Evolutionary conservation across 2,329 filamentous ascomycete genomes (phyloP).

Genomic region (Diaporthe sp.): DNA sequence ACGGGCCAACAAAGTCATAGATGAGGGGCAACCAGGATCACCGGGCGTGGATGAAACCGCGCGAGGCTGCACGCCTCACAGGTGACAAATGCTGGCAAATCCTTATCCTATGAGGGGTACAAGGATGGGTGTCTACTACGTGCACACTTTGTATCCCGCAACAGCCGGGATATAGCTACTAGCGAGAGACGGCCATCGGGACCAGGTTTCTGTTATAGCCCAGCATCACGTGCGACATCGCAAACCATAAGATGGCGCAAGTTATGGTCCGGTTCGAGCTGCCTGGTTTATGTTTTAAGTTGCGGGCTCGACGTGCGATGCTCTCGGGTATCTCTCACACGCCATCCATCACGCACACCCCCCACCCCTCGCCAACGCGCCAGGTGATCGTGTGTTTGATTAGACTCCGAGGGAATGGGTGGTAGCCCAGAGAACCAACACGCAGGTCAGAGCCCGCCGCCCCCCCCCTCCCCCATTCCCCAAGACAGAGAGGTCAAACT

Average conservation of each 20-base stretch:
- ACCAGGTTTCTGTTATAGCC: not conserved
- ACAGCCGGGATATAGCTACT: slow-evolving; percentile 2
- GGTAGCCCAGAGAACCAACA: not conserved
- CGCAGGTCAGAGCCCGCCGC: not conserved
- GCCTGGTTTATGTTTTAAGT: not conserved
- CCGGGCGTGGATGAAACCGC: slow-evolving; percentile 8
- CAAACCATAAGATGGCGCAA: not conserved
- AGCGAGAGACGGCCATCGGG: not conserved
- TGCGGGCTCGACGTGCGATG: slow-evolving; percentile 18
- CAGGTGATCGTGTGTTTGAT: not conserved
- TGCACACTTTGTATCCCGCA: not conserved
- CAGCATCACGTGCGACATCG: slow-evolving; percentile 13
- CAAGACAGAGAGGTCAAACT: not conserved
- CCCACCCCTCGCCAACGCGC: not conserved
- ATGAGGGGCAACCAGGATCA: slow-evolving; percentile 2
- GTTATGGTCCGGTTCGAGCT: not conserved
- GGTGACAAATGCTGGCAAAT: not conserved
- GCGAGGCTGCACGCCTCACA: not conserved
- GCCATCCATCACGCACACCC: not conserved
- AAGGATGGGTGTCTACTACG: not conserved
- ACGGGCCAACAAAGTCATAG: slow-evolving; percentile 7
- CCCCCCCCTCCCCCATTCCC: not conserved
- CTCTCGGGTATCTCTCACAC: slow-evolving; percentile 12
- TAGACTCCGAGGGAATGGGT: not conserved
- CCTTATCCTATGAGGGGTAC: slow-evolving; percentile 7